Percentiles rank a stretch among this genome's conserved stretches.
These are phyloP conservation scores for Areca catechu DNA, from an alignment of 176 grass and related monocot species.

Conservation along the genomic window DNA sequence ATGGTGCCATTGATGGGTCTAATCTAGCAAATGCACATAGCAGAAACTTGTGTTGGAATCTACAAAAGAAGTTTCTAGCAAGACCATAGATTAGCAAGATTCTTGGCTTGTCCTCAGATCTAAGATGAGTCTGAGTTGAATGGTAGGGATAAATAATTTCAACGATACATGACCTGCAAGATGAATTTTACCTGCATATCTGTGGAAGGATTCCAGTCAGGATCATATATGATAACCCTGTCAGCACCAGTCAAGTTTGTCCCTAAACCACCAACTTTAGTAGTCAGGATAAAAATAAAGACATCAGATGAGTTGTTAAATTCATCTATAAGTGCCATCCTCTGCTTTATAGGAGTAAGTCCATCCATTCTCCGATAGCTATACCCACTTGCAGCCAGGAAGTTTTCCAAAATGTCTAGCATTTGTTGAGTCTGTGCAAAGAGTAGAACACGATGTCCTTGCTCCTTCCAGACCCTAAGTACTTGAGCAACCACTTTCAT, in stretches of 20 bases:
- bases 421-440: conserved; percentile 92
- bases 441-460: conserved; percentile 79
- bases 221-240: conserved; percentile 83
- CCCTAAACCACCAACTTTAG: conserved; percentile 91
- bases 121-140: no score
- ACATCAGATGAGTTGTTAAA: conserved; percentile 79
- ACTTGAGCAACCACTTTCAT: conserved; percentile 88
- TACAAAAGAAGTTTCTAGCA: no score
- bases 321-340: conserved; percentile 89
- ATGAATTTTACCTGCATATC: conserved; percentile 68
- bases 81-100: no score
- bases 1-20: no score
- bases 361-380: conserved; percentile 89
- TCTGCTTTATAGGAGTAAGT: conserved; percentile 78
- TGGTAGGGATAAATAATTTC: no score
- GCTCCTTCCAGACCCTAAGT: conserved; percentile 82
- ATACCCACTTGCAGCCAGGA: conserved; percentile 41
- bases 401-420: conserved; percentile 88
- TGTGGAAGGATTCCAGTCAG: conserved; percentile 97
- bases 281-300: conserved; percentile 85
- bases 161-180: no score
- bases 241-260: conserved; percentile 85
- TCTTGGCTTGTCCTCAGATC: no score
- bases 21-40: no score
- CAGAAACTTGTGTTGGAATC: no score